Evolutionary conservation across 2,329 filamentous ascomycete species (phyloP), one percentile per base, ranked within the genome.

Genomic region (Diaporthe longicolla): DNA sequence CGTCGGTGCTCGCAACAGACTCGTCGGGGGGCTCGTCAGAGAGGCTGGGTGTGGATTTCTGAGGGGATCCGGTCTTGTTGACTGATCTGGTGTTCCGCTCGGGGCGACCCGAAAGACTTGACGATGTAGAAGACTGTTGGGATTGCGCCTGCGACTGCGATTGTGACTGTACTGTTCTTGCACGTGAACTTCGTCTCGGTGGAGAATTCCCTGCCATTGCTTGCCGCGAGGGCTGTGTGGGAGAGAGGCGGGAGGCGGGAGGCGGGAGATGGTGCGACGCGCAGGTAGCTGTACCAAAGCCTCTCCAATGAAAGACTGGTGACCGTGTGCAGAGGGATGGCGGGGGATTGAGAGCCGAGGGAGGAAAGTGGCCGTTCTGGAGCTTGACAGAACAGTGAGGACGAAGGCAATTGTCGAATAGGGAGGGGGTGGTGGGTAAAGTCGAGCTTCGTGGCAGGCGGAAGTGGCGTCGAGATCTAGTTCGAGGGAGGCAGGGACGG

Each of bases 141-240:
- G 74, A 91, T 85, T 91, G 90, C 80, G 92, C 89, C 87, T 95
- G 93, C n/a, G 63, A 68, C 79, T 94, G 92, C 79, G 93, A 91
- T 84, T 91, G 90, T 80, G 92, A 89, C 87, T 95, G 93, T 79
- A 91, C 91, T 82, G 89, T 91, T 85, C 94, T 94, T 87, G 95
- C 95, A 89, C 96, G 93, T 84, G 95, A 97, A 81, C 95, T 98
- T 83, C 96, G 94, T 85, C 96, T 93, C 83, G 94, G 94, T 74
- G 74, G 74, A 82, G 93, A 90, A 79, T 85, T 85, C 81, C 87
- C 89, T 87, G 89, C 89, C 89, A 90, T 90, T 87, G 86, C 86
- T 82, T 79, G 80, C 81, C 78, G 80, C 80, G 75, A 78, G 74
- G 74, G 78, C 79, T 78, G 79, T 76, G 76, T 77, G 79, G 66